These are phyloP conservation scores for Euclidium syriacum DNA, from an alignment of 345 rosid genomes.

Conservation along the genomic window DNA sequence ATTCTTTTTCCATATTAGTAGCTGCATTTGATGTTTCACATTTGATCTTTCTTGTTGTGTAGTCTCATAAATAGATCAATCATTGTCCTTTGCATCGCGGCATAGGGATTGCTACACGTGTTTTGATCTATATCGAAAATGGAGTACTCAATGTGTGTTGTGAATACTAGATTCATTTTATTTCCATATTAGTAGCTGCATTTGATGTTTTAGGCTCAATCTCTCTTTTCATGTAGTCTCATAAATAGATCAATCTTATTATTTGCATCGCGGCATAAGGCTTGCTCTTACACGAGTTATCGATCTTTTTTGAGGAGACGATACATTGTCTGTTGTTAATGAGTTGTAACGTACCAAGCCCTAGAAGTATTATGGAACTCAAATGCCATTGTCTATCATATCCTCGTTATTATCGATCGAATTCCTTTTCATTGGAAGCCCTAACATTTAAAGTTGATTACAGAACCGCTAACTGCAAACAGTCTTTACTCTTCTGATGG, in stretches of 20 bases:
- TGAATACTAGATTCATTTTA: neutral
- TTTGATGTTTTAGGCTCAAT: neutral
- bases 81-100: neutral
- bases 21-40: conserved; percentile 5
- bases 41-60: neutral
- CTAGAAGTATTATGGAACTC: conserved; percentile 1
- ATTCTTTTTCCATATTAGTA: neutral
- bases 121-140: too few relatives aligned
- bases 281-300: neutral
- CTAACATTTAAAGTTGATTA: conserved; percentile 22
- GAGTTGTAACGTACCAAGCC: neutral
- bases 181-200: conserved; percentile 8
- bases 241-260: neutral
- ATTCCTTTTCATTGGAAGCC: neutral
- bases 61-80: conserved; percentile 1
- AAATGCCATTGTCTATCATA: conserved; percentile 17
- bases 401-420: neutral
- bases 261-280: neutral
- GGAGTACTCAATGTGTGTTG: neutral
- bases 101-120: conserved; percentile 2
- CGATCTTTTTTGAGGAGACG: neutral
- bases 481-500: conserved; percentile 38
- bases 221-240: conserved; percentile 4
- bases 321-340: neutral
- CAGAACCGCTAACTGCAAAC: conserved; percentile 69